Conservation (phyloP, 768 basidiomycete genomes). For the Mycena alexandri region DNA sequence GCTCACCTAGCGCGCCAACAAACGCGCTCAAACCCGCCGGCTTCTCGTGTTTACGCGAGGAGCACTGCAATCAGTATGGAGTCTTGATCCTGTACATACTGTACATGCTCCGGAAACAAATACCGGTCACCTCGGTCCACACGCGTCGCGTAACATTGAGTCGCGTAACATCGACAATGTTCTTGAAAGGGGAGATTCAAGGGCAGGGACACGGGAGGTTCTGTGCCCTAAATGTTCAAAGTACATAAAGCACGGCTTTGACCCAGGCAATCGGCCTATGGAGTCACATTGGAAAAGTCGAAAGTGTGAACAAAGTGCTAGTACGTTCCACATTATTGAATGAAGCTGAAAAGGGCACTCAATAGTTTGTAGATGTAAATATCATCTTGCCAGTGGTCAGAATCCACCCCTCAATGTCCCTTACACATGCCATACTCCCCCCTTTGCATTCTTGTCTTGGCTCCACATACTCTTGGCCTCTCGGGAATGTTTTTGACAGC, state of each 20-base stretch:
- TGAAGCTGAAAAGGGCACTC: background rate
- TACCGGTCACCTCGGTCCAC: background rate
- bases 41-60: too few species aligned
- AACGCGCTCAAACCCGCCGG: too few species aligned
- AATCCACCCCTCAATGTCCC: background rate
- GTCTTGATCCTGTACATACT: conserved; percentile 1
- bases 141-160: background rate
- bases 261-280: background rate
- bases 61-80: too few species aligned
- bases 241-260: conserved; percentile 10
- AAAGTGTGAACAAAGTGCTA: background rate
- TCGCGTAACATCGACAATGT: background rate
- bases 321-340: background rate
- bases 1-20: too few species aligned
- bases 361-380: background rate
- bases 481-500: background rate
- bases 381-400: background rate
- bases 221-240: background rate
- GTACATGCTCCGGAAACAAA: background rate
- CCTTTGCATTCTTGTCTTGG: background rate
- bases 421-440: too few species aligned
- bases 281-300: background rate
- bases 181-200: conserved; percentile 2
- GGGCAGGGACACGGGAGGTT: background rate
- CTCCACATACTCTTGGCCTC: background rate